Conservation (phyloP, 306 rosid genomes). For the Datisca glomerata region DNA sequence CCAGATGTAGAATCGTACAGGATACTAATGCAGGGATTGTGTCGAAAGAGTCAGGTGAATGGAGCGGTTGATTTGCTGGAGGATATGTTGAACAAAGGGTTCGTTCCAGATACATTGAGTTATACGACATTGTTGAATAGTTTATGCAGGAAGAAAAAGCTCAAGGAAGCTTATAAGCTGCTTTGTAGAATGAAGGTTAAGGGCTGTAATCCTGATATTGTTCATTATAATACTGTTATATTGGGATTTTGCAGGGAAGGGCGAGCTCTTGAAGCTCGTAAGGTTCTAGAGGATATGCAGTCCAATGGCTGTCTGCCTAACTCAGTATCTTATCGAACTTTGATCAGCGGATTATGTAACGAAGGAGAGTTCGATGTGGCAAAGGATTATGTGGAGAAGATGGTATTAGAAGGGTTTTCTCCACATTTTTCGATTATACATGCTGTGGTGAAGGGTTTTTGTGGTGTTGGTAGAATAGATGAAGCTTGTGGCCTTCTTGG, state of each 20-base stretch:
- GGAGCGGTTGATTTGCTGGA: slow-evolving; percentile 62
- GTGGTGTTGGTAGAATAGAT: slow-evolving; percentile 58
- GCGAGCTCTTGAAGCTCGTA: slow-evolving; percentile 59
- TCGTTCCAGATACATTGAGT: slow-evolving; percentile 63
- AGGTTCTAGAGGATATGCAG: slow-evolving; percentile 65
- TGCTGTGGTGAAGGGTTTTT: slow-evolving; percentile 48
- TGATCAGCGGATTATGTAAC: slow-evolving; percentile 52
- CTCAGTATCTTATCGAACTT: slow-evolving; percentile 57
- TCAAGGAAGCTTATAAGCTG: slow-evolving; percentile 80
- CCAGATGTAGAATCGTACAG: slow-evolving; percentile 72
- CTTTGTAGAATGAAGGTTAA: slow-evolving; percentile 93
- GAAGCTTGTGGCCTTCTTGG: slow-evolving; percentile 53
- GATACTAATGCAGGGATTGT: slow-evolving; percentile 74
- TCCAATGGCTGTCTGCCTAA: slow-evolving; percentile 70
- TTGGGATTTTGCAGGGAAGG: slow-evolving; percentile 76
- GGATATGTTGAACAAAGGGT: slow-evolving; percentile 92
- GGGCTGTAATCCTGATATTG: slow-evolving; percentile 84
- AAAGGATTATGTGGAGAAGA: slow-evolving; percentile 31
- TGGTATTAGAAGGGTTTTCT: slow-evolving; percentile 51
- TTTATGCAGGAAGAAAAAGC: slow-evolving; percentile 81
- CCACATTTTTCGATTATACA: slow-evolving; percentile 60
- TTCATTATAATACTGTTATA: slow-evolving; percentile 69
- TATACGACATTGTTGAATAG: slow-evolving; percentile 83
- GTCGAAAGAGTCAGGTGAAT: slow-evolving; percentile 74
- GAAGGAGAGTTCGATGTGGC: slow-evolving; percentile 69